These are phyloP conservation scores for Septoria linicola DNA, from an alignment of 2,329 filamentous ascomycete genomes.

Conservation along the genomic window DNA sequence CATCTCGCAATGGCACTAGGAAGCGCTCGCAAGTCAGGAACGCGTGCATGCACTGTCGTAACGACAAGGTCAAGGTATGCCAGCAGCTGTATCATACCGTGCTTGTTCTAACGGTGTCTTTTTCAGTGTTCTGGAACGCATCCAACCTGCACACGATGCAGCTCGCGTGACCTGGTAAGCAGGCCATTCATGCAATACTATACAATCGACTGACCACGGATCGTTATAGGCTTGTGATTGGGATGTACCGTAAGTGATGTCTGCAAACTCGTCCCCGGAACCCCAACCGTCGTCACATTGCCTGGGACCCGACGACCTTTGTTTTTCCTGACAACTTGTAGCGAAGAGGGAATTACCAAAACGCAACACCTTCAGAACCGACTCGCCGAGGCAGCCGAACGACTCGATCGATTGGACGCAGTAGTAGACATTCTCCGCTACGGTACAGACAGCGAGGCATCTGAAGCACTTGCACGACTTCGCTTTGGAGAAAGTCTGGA, in stretches of 20 bases:
- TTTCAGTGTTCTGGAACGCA: conserved; percentile 24
- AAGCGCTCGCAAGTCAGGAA: conserved; percentile 6
- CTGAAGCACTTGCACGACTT: conserved; percentile 25
- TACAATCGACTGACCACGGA: background rate
- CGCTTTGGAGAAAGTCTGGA: conserved; percentile 26
- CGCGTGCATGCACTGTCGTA: conserved; percentile 9
- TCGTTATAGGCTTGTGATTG: background rate
- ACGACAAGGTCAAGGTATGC: conserved; percentile 7
- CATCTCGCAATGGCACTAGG: background rate
- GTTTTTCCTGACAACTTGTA: no score
- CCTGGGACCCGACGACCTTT: no score
- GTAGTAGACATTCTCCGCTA: conserved; percentile 24
- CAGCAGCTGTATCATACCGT: background rate
- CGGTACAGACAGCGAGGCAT: conserved; percentile 26
- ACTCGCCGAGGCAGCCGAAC: conserved; percentile 18
- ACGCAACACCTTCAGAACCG: conserved; percentile 26
- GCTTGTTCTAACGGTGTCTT: background rate
- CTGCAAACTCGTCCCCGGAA: no score
- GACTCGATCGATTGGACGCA: conserved; percentile 17
- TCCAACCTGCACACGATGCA: conserved; percentile 23
- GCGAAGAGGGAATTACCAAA: conserved; percentile 26
- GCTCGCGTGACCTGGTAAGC: conserved; percentile 5
- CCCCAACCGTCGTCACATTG: no score
- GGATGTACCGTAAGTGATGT: conserved; percentile 24
- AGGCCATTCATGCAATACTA: conserved; percentile 17